These are phyloP conservation scores for Ceratocystis huliohia DNA, from an alignment of 2,329 filamentous ascomycete genomes.

Conservation along the genomic window DNA sequence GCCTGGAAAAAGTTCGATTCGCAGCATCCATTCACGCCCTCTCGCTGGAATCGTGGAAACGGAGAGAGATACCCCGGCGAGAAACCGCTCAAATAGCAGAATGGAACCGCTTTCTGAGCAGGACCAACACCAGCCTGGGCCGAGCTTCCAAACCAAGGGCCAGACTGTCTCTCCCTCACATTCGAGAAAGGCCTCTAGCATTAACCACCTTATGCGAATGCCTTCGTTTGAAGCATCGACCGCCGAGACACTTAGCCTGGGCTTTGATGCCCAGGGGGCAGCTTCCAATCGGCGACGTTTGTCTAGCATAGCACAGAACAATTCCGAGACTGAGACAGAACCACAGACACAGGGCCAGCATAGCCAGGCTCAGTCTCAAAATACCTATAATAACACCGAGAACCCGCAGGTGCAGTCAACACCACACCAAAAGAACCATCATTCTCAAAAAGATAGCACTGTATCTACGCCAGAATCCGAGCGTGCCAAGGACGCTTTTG, in stretches of 20 bases:
- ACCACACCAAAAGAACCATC: not conserved
- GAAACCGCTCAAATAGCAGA: slow-evolving; percentile 1
- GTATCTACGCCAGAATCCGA: slow-evolving; percentile 42
- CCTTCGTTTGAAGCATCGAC: slow-evolving; percentile 16
- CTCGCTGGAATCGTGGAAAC: slow-evolving; percentile 46
- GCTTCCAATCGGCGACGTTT: not conserved
- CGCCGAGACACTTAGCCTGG: slow-evolving; percentile 17
- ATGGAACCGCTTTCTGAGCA: slow-evolving; percentile 20
- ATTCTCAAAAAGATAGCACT: not conserved
- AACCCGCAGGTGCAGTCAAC: not conserved
- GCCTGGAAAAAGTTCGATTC: slow-evolving; percentile 41
- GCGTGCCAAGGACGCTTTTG: slow-evolving; percentile 54
- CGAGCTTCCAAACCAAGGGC: not conserved
- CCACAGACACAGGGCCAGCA: not conserved
- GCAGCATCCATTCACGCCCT: slow-evolving; percentile 39
- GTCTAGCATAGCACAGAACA: slow-evolving; percentile 6
- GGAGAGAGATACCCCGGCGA: slow-evolving; percentile 31
- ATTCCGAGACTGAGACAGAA: not conserved
- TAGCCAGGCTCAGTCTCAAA: not conserved
- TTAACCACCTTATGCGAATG: slow-evolving; percentile 1
- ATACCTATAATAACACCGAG: not conserved
- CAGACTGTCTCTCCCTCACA: not conserved
- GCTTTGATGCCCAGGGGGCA: slow-evolving; percentile 6
- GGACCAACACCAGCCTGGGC: not conserved
- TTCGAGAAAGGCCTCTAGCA: not conserved